These are phyloP conservation scores for Cordyceps pruinosa DNA, from an alignment of 2,329 filamentous ascomycete species.

Conservation along the genomic window DNA sequence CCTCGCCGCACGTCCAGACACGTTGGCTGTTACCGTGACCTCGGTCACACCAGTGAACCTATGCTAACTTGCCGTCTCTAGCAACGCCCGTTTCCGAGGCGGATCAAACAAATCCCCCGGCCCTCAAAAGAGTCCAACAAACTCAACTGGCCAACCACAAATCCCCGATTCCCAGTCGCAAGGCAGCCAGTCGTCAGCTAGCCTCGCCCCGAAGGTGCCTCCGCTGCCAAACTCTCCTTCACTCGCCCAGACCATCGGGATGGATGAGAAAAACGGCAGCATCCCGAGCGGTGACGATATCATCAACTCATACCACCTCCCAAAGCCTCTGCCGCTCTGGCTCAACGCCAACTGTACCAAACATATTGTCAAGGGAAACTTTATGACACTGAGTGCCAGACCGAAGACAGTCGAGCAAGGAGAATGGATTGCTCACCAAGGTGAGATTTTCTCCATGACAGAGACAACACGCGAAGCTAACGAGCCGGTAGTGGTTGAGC, in stretches of 20 bases:
- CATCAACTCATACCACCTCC: constrained; percentile 55
- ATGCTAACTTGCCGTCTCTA: constrained; percentile 20
- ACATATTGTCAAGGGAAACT: constrained; percentile 94
- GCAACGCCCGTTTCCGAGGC: constrained; percentile 54
- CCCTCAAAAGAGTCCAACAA: constrained; percentile 46
- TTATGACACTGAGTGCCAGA: constrained; percentile 88
- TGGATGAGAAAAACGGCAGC: constrained; percentile 52
- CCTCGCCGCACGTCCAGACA: background rate
- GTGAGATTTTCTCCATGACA: constrained; percentile 44
- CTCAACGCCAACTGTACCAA: constrained; percentile 68
- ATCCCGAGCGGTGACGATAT: constrained; percentile 45
- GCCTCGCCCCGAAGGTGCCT: constrained; percentile 50
- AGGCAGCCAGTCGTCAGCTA: constrained; percentile 44
- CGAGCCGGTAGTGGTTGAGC: constrained; percentile 66
- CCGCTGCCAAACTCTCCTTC: constrained; percentile 58
- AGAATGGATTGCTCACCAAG: constrained; percentile 94
- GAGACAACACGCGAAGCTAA: constrained; percentile 10
- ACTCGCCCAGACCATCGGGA: constrained; percentile 59
- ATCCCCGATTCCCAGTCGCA: constrained; percentile 41
- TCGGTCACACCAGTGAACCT: background rate
- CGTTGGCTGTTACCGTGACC: background rate
- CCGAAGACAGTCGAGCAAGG: constrained; percentile 90
- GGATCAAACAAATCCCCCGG: constrained; percentile 44
- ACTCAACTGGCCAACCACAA: constrained; percentile 41
- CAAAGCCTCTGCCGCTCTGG: constrained; percentile 63